These are phyloP conservation scores for Sporobolomyces pararoseus DNA, from an alignment of 768 basidiomycete genomes.

Conservation along the genomic window DNA sequence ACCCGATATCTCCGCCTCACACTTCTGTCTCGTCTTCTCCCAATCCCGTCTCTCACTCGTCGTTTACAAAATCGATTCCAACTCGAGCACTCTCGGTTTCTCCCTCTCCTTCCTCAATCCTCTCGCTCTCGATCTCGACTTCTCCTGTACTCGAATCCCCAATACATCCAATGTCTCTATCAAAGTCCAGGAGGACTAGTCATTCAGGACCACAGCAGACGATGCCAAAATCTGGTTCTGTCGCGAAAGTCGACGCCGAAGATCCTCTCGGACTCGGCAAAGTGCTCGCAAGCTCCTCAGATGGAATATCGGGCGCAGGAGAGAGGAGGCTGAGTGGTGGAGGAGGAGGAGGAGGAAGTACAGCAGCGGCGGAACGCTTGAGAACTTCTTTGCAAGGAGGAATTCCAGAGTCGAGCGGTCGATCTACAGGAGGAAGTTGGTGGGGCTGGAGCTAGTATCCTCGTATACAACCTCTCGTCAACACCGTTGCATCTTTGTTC, in stretches of 20 bases:
- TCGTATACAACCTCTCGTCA: too few species aligned
- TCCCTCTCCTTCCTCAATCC: background rate
- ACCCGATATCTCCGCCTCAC: too few species aligned
- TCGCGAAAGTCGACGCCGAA: too few species aligned
- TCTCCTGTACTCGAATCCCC: background rate
- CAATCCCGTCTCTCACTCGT: background rate
- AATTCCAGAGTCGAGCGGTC: background rate
- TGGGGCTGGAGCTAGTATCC: conserved; percentile 2
- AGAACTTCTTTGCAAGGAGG: too few species aligned
- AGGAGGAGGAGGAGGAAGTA: background rate
- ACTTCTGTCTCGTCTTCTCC: background rate
- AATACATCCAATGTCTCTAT: too few species aligned
- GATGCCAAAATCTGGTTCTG: too few species aligned
- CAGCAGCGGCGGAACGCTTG: background rate
- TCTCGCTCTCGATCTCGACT: background rate
- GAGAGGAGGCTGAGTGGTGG: too few species aligned
- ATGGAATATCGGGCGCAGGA: too few species aligned
- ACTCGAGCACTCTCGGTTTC: background rate
- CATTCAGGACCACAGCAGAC: too few species aligned
- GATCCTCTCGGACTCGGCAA: conserved; percentile 3
- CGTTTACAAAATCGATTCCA: background rate
- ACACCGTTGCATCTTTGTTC: too few species aligned
- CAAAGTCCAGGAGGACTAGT: too few species aligned
- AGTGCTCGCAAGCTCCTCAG: background rate
- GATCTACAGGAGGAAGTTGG: background rate